A percentile compares a stretch with the other conserved stretches of the same genome.
phyloP scores from a whole-genome alignment of 805 yeast species.

The Lipomyces orientalis region DNA sequence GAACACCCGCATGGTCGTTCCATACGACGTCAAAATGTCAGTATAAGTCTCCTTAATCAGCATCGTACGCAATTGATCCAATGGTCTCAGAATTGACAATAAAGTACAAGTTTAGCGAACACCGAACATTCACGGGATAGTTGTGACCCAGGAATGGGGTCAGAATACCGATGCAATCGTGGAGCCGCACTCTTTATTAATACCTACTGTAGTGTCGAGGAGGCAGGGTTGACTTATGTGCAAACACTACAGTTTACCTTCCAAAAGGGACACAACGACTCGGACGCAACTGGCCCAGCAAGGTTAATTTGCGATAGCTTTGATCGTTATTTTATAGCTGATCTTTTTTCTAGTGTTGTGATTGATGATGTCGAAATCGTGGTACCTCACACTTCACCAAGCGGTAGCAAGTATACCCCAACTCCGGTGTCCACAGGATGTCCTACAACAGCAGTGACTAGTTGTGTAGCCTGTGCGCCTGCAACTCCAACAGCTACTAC shows the following conservation, averaged over 20 bases:
- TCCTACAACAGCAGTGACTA: slow-evolving; percentile 5
- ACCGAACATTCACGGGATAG: too few relatives aligned
- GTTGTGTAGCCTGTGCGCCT: slow-evolving; percentile 2
- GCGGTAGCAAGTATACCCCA: not conserved
- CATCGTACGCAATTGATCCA: slow-evolving; percentile 50
- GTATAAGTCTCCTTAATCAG: slow-evolving; percentile 67
- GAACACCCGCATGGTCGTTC: slow-evolving; percentile 69
- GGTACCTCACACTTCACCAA: slow-evolving; percentile 6
- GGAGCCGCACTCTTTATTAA: too few relatives aligned
- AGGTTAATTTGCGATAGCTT: not conserved
- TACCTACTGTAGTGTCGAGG: too few relatives aligned
- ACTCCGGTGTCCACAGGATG: slow-evolving; percentile 5
- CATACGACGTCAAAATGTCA: slow-evolving; percentile 69
- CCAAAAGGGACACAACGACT: slow-evolving; percentile 1
- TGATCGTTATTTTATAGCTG: not conserved
- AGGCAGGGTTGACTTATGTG: too few relatives aligned
- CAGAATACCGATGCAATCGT: too few relatives aligned
- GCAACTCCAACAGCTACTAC: slow-evolving; percentile 10
- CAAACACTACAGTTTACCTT: too few relatives aligned
- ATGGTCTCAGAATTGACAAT: not conserved
- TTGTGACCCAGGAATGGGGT: too few relatives aligned
- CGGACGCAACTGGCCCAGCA: not conserved
- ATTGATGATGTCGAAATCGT: slow-evolving; percentile 6
- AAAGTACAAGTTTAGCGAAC: not conserved
- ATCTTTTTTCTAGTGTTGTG: not conserved